These are phyloP conservation scores for Suillus tomentosus DNA, from an alignment of 768 basidiomycete genomes.

Conservation along the genomic window DNA sequence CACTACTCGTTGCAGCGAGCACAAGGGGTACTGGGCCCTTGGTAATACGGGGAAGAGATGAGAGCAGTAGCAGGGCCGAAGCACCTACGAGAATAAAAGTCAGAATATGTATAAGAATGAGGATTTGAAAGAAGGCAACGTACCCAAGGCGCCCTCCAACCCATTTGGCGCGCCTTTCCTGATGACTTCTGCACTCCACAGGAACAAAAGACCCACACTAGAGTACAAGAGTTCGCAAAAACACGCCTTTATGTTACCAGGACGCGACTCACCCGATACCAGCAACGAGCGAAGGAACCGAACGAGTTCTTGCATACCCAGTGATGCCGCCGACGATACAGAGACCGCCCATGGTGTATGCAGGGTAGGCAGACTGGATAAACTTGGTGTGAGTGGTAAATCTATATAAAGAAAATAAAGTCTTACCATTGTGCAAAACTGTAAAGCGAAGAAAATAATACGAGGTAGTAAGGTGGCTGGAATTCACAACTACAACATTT, in stretches of 20 bases:
- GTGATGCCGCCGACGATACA: slow-evolving; percentile 78
- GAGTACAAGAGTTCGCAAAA: slow-evolving; percentile 8
- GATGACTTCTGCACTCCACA: slow-evolving; percentile 78
- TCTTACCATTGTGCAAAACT: neutral
- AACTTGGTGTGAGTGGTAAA: neutral
- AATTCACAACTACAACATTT: too few relatives aligned
- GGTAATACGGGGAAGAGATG: slow-evolving; percentile 68
- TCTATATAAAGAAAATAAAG: neutral
- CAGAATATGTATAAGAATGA: neutral
- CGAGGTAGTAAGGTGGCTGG: too few relatives aligned
- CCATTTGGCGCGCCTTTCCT: slow-evolving; percentile 72
- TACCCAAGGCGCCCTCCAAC: slow-evolving; percentile 78
- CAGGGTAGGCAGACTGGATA: slow-evolving; percentile 76
- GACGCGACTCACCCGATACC: slow-evolving; percentile 63
- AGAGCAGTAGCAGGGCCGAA: slow-evolving; percentile 71
- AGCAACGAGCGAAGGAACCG: slow-evolving; percentile 81
- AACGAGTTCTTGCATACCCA: slow-evolving; percentile 71
- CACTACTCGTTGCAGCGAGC: slow-evolving; percentile 62
- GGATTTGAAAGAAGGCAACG: slow-evolving; percentile 21
- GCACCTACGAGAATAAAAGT: slow-evolving; percentile 50
- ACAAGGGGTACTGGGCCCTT: slow-evolving; percentile 76
- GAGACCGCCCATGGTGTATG: slow-evolving; percentile 73
- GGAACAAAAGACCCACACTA: slow-evolving; percentile 77
- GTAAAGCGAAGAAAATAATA: too few relatives aligned
- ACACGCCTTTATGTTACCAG: neutral